These are phyloP conservation scores for Solanum pinnatisectum DNA, from an alignment of 257 asterid genomes.

Conservation along the genomic window DNA sequence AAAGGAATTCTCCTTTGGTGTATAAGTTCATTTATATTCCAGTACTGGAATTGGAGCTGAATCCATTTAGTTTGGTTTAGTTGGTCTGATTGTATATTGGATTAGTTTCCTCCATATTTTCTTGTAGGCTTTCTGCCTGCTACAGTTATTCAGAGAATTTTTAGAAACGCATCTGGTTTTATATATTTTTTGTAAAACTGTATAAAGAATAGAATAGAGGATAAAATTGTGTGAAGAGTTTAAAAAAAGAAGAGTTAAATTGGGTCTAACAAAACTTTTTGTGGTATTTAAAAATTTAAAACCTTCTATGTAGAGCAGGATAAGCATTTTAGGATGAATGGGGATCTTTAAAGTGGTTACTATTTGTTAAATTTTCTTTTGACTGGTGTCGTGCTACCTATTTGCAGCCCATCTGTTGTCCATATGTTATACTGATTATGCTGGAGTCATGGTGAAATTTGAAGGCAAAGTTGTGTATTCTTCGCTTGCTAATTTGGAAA, in stretches of 20 bases:
- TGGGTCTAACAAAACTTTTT: not conserved
- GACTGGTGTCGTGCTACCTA: not conserved
- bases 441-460: slow-evolving; percentile 17
- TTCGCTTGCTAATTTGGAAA: slow-evolving; percentile 17
- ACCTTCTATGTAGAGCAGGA: not conserved
- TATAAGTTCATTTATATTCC: not conserved
- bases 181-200: not conserved
- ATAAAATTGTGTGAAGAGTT: not conserved
- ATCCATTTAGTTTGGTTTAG: not conserved
- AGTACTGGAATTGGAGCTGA: not conserved
- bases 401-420: not conserved
- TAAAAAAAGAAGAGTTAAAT: not conserved
- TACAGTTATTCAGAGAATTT: not conserved
- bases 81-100: not conserved
- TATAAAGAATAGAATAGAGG: not conserved
- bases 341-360: not conserved
- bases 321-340: not conserved
- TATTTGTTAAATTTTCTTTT: not conserved
- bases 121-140: not conserved
- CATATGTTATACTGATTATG: not conserved
- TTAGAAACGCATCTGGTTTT: not conserved
- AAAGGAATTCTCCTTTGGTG: not conserved
- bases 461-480: slow-evolving; percentile 26
- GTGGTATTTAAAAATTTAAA: not conserved
- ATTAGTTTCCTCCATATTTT: not conserved